Percentiles rank a stretch among this genome's conserved stretches.
Evolutionary conservation across 495 filamentous ascomycete genomes (phyloP).

Genomic region (Staphylotrichum longicolle): DNA sequence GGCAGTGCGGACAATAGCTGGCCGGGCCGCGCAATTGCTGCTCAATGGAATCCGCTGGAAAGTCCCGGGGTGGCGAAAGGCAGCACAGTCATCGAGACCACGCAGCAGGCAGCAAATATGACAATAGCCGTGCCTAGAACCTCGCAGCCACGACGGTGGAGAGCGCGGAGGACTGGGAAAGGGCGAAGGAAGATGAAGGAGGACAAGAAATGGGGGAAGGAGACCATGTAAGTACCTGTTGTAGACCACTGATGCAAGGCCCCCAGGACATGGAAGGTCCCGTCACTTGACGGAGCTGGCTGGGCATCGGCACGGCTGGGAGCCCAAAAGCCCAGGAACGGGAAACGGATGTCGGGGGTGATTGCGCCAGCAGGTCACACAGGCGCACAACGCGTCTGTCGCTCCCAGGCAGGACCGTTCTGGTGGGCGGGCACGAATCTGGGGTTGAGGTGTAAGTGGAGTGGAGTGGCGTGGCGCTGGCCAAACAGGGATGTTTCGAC

Average conservation of each 20-base stretch:
- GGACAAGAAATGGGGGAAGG: conserved; percentile 7
- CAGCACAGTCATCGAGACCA: not conserved
- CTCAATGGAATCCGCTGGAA: conserved; percentile 33
- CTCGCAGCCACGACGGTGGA: not conserved
- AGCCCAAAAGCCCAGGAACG: conserved; percentile 20
- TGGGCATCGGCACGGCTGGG: conserved; percentile 18
- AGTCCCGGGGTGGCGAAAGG: conserved; percentile 23
- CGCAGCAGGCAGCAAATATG: conserved; percentile 1
- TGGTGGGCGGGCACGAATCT: conserved; percentile 28
- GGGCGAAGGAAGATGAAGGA: conserved; percentile 9
- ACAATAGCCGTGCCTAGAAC: conserved; percentile 2
- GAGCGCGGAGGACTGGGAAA: not conserved
- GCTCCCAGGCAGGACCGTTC: conserved; percentile 16
- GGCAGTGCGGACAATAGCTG: conserved; percentile 13
- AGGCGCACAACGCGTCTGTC: conserved; percentile 30
- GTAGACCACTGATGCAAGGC: not conserved
- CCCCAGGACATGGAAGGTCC: not conserved
- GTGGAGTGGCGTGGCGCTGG: conserved; percentile 11
- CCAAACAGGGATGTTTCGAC: conserved; percentile 7
- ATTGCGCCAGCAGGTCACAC: conserved; percentile 34
- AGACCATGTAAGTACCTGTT: conserved; percentile 11
- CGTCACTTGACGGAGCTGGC: conserved; percentile 15
- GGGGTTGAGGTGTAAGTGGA: conserved; percentile 23
- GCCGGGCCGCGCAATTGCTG: conserved; percentile 11
- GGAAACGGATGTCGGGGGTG: conserved; percentile 19